phyloP scores from a whole-genome alignment of 2,329 filamentous ascomycete genomes.

The Claviceps digitariae region DNA sequence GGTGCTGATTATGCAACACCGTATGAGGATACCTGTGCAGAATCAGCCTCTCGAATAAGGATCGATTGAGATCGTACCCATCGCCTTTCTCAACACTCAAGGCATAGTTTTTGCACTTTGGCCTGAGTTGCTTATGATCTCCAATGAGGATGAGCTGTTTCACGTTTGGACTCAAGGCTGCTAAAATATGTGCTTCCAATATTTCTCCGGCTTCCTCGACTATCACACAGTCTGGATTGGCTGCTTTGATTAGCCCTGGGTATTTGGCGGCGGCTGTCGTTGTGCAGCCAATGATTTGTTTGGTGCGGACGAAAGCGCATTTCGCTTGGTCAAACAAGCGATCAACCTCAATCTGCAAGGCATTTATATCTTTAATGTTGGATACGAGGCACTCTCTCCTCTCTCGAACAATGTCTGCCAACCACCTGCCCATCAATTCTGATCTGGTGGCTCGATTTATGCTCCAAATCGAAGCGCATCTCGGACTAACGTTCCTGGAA shows the following conservation, averaged over 20 bases:
- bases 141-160: slow-evolving; percentile 58
- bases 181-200: slow-evolving; percentile 48
- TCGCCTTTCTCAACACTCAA: slow-evolving; percentile 49
- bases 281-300: slow-evolving; percentile 54
- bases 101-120: slow-evolving; percentile 48
- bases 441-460: background rate
- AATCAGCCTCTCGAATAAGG: slow-evolving; percentile 56
- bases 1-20: slow-evolving; percentile 47
- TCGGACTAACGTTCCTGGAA: too few relatives aligned
- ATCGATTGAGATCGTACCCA: slow-evolving; percentile 54
- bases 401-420: background rate
- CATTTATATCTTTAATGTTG: background rate
- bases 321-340: slow-evolving; percentile 30
- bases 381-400: background rate
- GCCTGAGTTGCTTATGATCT: slow-evolving; percentile 59
- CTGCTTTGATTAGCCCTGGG: slow-evolving; percentile 35
- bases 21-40: slow-evolving; percentile 37
- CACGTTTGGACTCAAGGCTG: slow-evolving; percentile 39
- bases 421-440: background rate
- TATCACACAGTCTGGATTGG: slow-evolving; percentile 44
- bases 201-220: slow-evolving; percentile 66
- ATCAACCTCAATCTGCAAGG: slow-evolving; percentile 16
- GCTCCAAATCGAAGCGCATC: background rate
- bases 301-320: slow-evolving; percentile 31
- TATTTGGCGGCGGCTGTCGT: slow-evolving; percentile 58